Base-by-base conservation (phyloP, 176 grass and related monocot genomes). In the Themeda triandra region DNA sequence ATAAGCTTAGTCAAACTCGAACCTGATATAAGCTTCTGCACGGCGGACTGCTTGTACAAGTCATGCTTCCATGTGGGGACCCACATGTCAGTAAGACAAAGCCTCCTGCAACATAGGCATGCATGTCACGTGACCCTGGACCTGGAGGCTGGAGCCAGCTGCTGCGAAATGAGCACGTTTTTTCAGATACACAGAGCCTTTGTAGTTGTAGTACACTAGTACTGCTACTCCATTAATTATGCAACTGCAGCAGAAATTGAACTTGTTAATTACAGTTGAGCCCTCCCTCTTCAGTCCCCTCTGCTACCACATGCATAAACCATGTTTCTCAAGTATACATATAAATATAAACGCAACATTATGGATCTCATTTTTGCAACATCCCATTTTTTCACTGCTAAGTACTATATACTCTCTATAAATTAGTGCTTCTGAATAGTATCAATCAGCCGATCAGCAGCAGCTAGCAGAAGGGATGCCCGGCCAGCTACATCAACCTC, bases 401-500 rank as follows among this genome's bases (percentile, higher is more conserved):
- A 62, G 58, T 27, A 46, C 15, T 46, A 25, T 56, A 39, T 10
- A 53, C 11, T 42, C 10, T 25, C 1, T 58, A 21, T 65, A 66
- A 66, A 79, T 66, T 27, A 82, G 66, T 39, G 10, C 41, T 5
- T 14, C 21, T 21, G 36, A 62, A 62, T 27, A 62, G 4, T 13
- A 27, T 12, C 58, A 62, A 46, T 35, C 41, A 69, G 12, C 35
- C 12, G 9, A 71, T 59, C 56, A 75, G 27, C 77, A 48, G 10
- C 21, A 56, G 28, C 21, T n/a, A 58, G 28, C 5, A 14, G 23
- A 10, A 4, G 13, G 12, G 24, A 17, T n/a, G 13, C 3, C 82
- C 63, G n/a, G 7, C 82, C 80, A 86, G 15, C 13, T 64, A 64
- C 27, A 87, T 84, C 85, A 91, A 9, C 63, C 85, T 84, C 19